These are phyloP conservation scores for Naganishia sp. DNA, from an alignment of 1,284 basidiomycete genomes.

Conservation along the genomic window DNA sequence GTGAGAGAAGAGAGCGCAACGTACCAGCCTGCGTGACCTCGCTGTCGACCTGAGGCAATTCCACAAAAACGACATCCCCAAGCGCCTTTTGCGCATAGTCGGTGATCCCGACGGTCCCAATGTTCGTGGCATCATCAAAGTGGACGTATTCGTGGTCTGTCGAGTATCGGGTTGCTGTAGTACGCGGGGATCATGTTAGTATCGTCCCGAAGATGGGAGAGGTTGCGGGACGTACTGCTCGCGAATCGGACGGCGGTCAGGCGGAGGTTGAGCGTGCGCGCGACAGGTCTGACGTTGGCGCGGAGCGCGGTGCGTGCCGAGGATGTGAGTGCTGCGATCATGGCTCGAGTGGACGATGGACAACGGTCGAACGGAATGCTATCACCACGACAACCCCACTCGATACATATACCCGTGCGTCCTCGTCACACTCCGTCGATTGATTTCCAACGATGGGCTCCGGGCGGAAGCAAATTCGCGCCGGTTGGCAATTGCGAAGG, in stretches of 20 bases:
- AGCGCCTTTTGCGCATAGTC: conserved; percentile 89
- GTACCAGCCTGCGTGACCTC: conserved; percentile 76
- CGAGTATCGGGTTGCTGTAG: conserved; percentile 76
- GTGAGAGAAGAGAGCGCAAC: conserved; percentile 35
- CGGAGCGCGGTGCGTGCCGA: conserved; percentile 16
- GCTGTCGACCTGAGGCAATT: conserved; percentile 74
- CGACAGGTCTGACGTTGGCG: neutral
- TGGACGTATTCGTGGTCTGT: conserved; percentile 86
- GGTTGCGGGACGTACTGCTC: conserved; percentile 15
- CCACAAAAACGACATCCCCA: conserved; percentile 97
- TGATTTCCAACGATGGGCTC: too few relatives aligned
- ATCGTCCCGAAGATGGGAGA: neutral
- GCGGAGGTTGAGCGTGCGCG: conserved; percentile 3
- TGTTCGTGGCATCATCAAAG: conserved; percentile 74
- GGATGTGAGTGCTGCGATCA: conserved; percentile 18
- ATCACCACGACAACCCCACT: neutral
- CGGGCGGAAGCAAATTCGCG: neutral
- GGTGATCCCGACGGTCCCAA: conserved; percentile 87
- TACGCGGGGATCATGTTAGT: neutral
- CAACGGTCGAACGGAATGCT: neutral
- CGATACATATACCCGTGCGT: too few relatives aligned
- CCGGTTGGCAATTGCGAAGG: conserved; percentile 2
- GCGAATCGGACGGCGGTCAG: conserved; percentile 20
- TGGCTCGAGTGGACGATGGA: neutral
- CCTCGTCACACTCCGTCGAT: too few relatives aligned